Percentiles rank a stretch among this genome's conserved stretches.
Conservation (phyloP, 2,329 filamentous ascomycete species). For the Aureobasidium pullulans region DNA sequence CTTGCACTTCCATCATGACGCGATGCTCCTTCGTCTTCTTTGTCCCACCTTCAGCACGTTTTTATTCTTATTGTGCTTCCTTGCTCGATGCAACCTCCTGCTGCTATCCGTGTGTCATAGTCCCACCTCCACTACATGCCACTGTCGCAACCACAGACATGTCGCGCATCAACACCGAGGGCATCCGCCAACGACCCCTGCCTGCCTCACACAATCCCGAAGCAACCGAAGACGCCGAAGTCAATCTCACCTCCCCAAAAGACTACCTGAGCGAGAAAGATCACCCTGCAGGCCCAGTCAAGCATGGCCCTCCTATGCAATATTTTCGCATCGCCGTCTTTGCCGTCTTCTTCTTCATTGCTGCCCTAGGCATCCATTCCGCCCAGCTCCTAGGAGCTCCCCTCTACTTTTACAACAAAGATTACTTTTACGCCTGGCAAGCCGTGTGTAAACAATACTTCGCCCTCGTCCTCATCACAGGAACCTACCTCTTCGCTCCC, state of each 20-base stretch:
- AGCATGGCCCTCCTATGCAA: conserved; percentile 37
- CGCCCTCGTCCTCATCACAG: conserved; percentile 64
- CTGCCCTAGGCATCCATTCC: conserved; percentile 42
- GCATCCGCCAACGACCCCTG: neutral
- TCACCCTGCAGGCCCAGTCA: conserved; percentile 29
- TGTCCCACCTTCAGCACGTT: neutral
- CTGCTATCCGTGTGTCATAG: neutral
- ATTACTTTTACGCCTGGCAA: conserved; percentile 78
- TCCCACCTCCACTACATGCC: neutral
- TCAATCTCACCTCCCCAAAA: conserved; percentile 6
- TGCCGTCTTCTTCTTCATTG: conserved; percentile 38
- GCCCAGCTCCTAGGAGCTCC: conserved; percentile 68
- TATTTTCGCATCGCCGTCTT: conserved; percentile 38
- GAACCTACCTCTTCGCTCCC: conserved; percentile 84
- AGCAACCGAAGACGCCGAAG: neutral
- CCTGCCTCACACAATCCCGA: neutral
- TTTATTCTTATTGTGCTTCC: neutral
- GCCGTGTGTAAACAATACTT: conserved; percentile 80
- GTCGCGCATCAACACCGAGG: conserved; percentile 8
- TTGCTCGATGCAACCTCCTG: neutral
- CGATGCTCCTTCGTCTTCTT: neutral
- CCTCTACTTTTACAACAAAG: conserved; percentile 64
- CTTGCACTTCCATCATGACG: neutral
- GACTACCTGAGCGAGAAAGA: conserved; percentile 12
- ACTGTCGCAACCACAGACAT: conserved; percentile 7